phyloP scores from a whole-genome alignment of 306 rosid species.

The Acacia confusa region DNA sequence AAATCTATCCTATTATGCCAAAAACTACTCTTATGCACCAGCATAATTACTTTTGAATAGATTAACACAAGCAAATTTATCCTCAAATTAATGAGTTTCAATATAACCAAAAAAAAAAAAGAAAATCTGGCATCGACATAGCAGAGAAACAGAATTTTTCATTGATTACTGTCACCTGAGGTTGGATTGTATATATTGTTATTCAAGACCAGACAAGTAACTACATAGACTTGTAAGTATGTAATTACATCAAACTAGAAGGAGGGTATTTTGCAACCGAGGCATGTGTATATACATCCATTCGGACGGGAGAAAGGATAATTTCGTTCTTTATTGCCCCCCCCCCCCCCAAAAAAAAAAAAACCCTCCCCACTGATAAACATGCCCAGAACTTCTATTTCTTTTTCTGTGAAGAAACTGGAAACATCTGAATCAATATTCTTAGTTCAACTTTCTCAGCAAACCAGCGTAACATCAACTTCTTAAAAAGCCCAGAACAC shows the following conservation, averaged over 20 bases:
- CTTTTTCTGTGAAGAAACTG: not conserved
- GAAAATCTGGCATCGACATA: not conserved
- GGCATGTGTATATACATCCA: not conserved
- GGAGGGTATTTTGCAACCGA: not conserved
- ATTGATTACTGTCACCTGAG: not conserved
- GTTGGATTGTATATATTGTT: not conserved
- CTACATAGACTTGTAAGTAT: not conserved
- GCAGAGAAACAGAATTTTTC: not conserved
- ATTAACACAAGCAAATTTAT: not conserved
- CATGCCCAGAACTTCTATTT: not conserved
- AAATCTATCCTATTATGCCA: slow-evolving; percentile 20
- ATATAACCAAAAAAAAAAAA: not conserved
- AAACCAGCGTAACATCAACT: not conserved
- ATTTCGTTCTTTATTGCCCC: not conserved
- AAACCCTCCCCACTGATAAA: not conserved
- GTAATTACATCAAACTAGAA: not conserved
- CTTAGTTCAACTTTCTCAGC: not conserved
- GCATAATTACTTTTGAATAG: not conserved
- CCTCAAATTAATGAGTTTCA: slow-evolving; percentile 8
- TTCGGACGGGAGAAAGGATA: slow-evolving; percentile 3
- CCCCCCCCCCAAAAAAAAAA: too few species aligned
- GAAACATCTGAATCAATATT: not conserved
- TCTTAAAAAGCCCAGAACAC: slow-evolving; percentile 14
- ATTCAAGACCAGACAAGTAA: slow-evolving; percentile 2
- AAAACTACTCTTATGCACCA: not conserved